phyloP scores from a whole-genome alignment of 2,329 filamentous ascomycete species.

The Hymenoscyphus linearis region DNA sequence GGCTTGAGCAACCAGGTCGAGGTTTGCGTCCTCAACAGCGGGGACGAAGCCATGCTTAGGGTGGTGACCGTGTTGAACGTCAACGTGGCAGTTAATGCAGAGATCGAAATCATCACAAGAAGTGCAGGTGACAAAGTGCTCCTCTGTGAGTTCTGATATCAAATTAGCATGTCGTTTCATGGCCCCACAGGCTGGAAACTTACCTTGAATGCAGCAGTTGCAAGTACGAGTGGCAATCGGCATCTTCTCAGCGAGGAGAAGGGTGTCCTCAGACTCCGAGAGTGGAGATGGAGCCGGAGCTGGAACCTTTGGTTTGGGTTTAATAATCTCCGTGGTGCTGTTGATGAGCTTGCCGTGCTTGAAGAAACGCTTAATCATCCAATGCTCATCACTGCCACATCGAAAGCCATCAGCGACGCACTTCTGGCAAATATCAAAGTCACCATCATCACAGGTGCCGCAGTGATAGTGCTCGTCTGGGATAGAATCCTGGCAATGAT shows the following conservation, averaged over 20 bases:
- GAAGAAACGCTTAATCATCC: conserved; percentile 88
- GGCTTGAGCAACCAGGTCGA: conserved; percentile 56
- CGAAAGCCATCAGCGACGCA: conserved; percentile 73
- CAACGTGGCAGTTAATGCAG: conserved; percentile 74
- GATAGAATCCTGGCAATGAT: conserved; percentile 76
- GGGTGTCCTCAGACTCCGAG: conserved; percentile 16
- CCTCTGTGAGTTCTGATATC: conserved; percentile 53
- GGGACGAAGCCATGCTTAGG: conserved; percentile 77
- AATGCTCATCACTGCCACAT: conserved; percentile 76
- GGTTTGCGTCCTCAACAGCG: conserved; percentile 55
- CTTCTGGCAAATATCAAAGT: conserved; percentile 83
- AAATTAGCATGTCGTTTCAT: conserved; percentile 24
- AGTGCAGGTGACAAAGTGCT: conserved; percentile 78
- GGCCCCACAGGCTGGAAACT: conserved; percentile 18
- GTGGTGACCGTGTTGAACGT: conserved; percentile 80
- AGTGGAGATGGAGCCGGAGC: conserved; percentile 25
- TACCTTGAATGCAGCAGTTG: conserved; percentile 62
- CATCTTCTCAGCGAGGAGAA: conserved; percentile 5
- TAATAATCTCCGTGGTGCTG: conserved; percentile 78
- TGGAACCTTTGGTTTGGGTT: conserved; percentile 43
- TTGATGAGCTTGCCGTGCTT: conserved; percentile 72
- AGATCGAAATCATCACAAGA: conserved; percentile 88
- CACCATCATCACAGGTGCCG: conserved; percentile 84
- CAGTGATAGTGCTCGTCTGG: conserved; percentile 88
- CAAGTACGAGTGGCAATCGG: conserved; percentile 40